Conservation (phyloP, 495 filamentous ascomycete genomes). For the Penicillium cosmopolitanum region DNA sequence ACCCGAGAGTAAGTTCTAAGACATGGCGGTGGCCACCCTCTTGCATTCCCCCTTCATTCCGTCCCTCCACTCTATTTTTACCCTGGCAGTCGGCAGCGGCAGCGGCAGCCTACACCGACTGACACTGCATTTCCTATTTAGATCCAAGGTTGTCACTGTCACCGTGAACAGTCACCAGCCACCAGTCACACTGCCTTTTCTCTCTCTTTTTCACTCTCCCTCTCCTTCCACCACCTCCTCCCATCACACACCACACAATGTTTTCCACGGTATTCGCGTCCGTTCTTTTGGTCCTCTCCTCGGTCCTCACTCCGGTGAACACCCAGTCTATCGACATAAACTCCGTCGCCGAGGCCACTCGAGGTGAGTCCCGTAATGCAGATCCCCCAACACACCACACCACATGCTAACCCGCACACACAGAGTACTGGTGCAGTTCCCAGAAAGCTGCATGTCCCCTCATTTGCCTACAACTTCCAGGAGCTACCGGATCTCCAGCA, state of each 20-base stretch:
- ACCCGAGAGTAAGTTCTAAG: conserved; percentile 16
- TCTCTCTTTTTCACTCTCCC: conserved; percentile 1
- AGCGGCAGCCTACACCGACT: not conserved
- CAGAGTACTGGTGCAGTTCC: conserved; percentile 70
- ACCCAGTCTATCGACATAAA: conserved; percentile 63
- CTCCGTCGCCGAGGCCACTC: conserved; percentile 53
- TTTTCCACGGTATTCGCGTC: conserved; percentile 21
- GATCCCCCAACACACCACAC: not conserved
- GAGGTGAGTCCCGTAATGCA: conserved; percentile 37
- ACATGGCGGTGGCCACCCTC: conserved; percentile 5
- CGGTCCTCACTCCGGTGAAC: conserved; percentile 36
- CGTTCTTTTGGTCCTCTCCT: conserved; percentile 33
- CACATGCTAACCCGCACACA: not conserved
- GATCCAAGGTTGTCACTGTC: not conserved
- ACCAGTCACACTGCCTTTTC: not conserved
- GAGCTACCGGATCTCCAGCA: conserved; percentile 50
- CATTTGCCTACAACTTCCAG: conserved; percentile 73
- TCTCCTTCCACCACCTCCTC: conserved; percentile 1
- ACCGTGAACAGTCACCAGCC: not conserved
- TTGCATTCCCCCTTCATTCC: conserved; percentile 25
- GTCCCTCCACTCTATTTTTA: conserved; percentile 13
- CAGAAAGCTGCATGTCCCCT: conserved; percentile 73
- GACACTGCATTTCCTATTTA: conserved; percentile 1
- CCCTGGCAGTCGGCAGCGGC: not conserved
- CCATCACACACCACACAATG: conserved; percentile 23